Evolutionary conservation across 1,139 yeast species (phyloP).

Genomic region (Suhomyces terraborum): DNA sequence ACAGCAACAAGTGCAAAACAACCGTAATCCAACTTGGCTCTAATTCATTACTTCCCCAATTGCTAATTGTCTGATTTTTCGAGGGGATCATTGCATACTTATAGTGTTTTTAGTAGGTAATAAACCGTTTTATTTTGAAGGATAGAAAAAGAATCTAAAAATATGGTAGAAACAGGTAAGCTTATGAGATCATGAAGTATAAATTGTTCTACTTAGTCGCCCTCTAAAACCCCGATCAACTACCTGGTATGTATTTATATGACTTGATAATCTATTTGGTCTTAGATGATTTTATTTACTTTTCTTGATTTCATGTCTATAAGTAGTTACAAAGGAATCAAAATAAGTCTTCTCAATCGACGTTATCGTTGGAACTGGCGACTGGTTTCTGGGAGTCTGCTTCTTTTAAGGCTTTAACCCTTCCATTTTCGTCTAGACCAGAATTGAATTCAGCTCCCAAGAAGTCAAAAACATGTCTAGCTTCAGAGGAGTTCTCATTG

Average conservation of each 20-base stretch:
- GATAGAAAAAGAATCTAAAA: neutral
- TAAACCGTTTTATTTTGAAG: neutral
- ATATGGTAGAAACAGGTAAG: neutral
- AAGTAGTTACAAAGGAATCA: no score
- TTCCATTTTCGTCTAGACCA: conserved; percentile 20
- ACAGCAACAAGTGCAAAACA: conserved; percentile 15
- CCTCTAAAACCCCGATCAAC: neutral
- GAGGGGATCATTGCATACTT: conserved; percentile 10
- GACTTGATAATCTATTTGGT: no score
- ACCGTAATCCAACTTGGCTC: conserved; percentile 16
- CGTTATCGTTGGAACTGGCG: conserved; percentile 14
- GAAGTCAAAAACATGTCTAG: conserved; percentile 67
- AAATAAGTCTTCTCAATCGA: conserved; percentile 7
- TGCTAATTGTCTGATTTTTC: conserved; percentile 1
- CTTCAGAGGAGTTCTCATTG: conserved; percentile 27
- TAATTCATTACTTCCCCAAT: conserved; percentile 5
- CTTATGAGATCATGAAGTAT: no score
- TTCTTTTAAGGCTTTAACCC: conserved; percentile 8
- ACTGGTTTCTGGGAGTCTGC: conserved; percentile 3
- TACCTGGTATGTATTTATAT: no score
- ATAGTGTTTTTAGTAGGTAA: conserved; percentile 8
- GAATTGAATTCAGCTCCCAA: conserved; percentile 57
- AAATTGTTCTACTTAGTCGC: neutral
- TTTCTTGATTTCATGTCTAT: neutral
- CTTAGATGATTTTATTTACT: neutral